phyloP scores from a whole-genome alignment of 2,329 filamentous ascomycete species.

The Dichotomopilus funicola region DNA sequence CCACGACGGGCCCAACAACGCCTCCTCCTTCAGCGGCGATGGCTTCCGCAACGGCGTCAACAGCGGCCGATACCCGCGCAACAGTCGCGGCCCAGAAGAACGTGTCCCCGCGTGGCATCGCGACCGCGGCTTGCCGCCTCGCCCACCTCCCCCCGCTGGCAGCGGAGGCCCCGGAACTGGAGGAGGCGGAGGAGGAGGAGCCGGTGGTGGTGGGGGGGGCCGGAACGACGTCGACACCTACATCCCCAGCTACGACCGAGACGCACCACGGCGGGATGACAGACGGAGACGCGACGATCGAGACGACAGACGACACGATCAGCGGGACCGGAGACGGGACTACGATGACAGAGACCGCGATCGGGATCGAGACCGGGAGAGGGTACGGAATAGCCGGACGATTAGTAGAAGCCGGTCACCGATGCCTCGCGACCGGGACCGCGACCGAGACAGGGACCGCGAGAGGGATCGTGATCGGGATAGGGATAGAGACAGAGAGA shows the following conservation, averaged over 20 bases:
- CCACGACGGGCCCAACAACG: conserved; percentile 39
- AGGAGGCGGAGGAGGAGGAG: conserved; percentile 26
- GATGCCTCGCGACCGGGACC: conserved; percentile 31
- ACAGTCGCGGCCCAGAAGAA: conserved; percentile 29
- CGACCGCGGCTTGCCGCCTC: conserved; percentile 44
- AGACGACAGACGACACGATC: conserved; percentile 33
- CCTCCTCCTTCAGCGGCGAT: conserved; percentile 43
- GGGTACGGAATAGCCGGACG: conserved; percentile 35
- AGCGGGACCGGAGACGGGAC: conserved; percentile 29
- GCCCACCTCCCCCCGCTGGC: conserved; percentile 43
- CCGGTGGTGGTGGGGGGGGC: conserved; percentile 13
- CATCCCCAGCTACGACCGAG: conserved; percentile 41
- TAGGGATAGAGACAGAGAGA: conserved; percentile 30
- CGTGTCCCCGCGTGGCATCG: conserved; percentile 48
- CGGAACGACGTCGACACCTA: conserved; percentile 41
- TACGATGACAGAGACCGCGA: conserved; percentile 26
- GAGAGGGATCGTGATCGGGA: conserved; percentile 45
- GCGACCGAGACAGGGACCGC: conserved; percentile 38
- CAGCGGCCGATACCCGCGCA: conserved; percentile 38
- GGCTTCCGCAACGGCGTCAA: conserved; percentile 46
- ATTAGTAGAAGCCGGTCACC: conserved; percentile 42
- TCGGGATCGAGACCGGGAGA: too few species aligned
- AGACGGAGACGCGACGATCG: conserved; percentile 35
- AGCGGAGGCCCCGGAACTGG: conserved; percentile 32
- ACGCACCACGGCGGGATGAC: conserved; percentile 34